Conservation (phyloP, 805 yeast species). For the Sugiyamaella valdiviana region DNA sequence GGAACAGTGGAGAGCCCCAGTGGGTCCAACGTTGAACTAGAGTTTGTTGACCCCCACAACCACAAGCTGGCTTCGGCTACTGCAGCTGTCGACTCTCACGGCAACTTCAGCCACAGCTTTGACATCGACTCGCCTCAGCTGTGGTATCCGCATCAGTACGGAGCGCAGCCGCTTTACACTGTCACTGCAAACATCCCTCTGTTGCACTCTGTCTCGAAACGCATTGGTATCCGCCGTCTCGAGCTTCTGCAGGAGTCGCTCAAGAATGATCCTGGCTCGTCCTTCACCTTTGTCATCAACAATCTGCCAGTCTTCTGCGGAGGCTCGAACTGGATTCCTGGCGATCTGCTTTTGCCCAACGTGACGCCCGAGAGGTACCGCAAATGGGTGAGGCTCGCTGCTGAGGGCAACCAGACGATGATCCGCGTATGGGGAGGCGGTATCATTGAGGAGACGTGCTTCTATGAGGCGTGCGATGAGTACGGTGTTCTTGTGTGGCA, state of each 20-base stretch:
- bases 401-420: constrained; percentile 39
- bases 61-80: neutral
- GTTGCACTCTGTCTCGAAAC: constrained; percentile 4
- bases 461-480: constrained; percentile 40
- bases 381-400: constrained; percentile 32
- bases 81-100: neutral
- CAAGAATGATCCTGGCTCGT: constrained; percentile 30
- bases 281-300: constrained; percentile 40
- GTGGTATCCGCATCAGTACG: constrained; percentile 40
- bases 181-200: constrained; percentile 11
- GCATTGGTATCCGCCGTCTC: constrained; percentile 38
- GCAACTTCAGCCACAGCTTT: neutral
- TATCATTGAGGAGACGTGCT: constrained; percentile 36
- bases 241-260: constrained; percentile 37
- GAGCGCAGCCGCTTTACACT: constrained; percentile 34
- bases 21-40: neutral
- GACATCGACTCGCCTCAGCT: constrained; percentile 28
- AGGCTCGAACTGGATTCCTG: constrained; percentile 47
- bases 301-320: constrained; percentile 33
- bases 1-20: neutral
- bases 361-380: constrained; percentile 32
- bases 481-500: constrained; percentile 46
- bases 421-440: constrained; percentile 48
- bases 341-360: constrained; percentile 35
- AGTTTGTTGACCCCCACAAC: neutral